These are phyloP conservation scores for Microcos paniculata DNA, from an alignment of 345 rosid genomes.

Conservation along the genomic window DNA sequence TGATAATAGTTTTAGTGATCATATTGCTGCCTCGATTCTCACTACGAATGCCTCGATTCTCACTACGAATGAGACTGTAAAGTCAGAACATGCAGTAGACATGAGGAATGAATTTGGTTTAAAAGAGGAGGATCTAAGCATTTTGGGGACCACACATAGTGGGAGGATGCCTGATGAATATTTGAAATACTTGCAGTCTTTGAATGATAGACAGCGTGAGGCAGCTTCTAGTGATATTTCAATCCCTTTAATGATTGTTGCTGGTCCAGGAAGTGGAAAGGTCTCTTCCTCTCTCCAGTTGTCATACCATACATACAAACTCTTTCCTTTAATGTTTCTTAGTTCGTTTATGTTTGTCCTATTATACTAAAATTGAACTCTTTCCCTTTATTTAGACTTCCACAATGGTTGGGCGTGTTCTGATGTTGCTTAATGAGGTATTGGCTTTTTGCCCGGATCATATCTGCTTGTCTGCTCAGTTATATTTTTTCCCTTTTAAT, in stretches of 20 bases:
- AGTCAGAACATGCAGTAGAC: constrained; percentile 2
- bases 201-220: constrained; percentile 82
- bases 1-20: constrained; percentile 21
- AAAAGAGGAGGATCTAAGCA: constrained; percentile 20
- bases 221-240: constrained; percentile 79
- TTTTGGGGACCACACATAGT: constrained; percentile 26
- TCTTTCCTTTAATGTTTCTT: background rate
- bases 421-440: constrained; percentile 78
- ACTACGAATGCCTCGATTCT: too few species aligned
- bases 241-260: constrained; percentile 82
- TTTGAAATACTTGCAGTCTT: constrained; percentile 57
- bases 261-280: constrained; percentile 99
- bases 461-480: background rate
- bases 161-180: constrained; percentile 59
- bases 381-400: constrained; percentile 61
- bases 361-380: constrained; percentile 17
- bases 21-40: constrained; percentile 16
- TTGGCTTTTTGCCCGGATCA: background rate
- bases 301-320: background rate
- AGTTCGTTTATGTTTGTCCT: constrained; percentile 5
- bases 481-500: background rate
- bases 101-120: constrained; percentile 16
- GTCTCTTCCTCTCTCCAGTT: constrained; percentile 30
- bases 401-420: constrained; percentile 94
- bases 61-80: constrained; percentile 14